A percentile compares a stretch with the other conserved stretches of the same genome.
phyloP scores from a whole-genome alignment of 176 grass and related monocot genomes.

The Oryza meyeriana region DNA sequence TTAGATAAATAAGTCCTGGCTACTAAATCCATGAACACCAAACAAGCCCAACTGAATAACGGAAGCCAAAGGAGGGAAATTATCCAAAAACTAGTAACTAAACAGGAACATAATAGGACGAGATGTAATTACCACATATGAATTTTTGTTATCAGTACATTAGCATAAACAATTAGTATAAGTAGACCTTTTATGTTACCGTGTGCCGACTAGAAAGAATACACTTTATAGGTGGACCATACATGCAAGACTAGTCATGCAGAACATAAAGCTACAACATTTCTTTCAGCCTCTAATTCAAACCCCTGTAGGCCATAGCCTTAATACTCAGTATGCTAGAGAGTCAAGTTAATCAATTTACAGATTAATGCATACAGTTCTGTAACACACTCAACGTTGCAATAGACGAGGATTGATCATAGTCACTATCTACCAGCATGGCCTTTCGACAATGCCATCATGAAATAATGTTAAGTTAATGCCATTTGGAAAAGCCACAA shows the following conservation, averaged over 20 bases:
- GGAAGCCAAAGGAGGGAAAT: neutral
- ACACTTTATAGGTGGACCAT: neutral
- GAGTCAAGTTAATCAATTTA: neutral
- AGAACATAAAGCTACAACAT: neutral
- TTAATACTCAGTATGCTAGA: neutral
- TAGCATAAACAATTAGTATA: neutral
- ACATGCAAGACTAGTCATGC: neutral
- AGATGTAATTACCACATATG: slow-evolving; percentile 1
- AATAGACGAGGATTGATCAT: slow-evolving; percentile 3
- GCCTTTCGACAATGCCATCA: neutral
- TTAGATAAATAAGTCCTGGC: neutral
- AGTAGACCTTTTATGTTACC: neutral
- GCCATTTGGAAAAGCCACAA: neutral
- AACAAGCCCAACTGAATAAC: neutral
- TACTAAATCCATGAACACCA: neutral
- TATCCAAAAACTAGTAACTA: slow-evolving; percentile 2
- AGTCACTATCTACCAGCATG: neutral
- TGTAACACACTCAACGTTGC: neutral
- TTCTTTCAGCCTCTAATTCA: slow-evolving; percentile 2
- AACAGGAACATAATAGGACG: neutral
- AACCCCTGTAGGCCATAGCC: neutral
- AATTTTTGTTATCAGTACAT: neutral
- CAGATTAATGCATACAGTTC: neutral
- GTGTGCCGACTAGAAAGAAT: slow-evolving; percentile 4
- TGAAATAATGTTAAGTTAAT: neutral